Evolutionary conservation across 805 yeast species (phyloP), one percentile per base, ranked within the genome.

Genomic region (Wickerhamiella parazyma): DNA sequence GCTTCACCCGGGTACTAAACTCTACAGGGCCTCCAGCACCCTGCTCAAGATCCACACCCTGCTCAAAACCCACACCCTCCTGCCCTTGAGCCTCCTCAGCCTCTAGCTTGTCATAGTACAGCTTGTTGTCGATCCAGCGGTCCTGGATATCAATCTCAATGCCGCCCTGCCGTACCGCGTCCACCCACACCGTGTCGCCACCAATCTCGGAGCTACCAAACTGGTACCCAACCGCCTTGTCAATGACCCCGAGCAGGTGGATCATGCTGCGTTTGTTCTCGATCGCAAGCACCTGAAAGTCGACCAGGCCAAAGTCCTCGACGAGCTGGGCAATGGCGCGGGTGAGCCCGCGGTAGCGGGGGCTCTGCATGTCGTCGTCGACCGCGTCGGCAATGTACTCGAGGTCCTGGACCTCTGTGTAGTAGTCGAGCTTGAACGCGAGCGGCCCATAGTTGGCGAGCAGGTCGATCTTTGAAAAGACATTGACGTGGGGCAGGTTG

Each of bases 171-270:
- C 97, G 70, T 0, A 89, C 73, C 0, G 95, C 95, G 53, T 89
- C 95, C n/a, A 86, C 82, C 98, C 98, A 91, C 1, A 91, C 76
- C 0, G 89, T 75, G 57, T 91, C 99, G n/a, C 97, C 98, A 2
- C 96, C 95, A 6, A 89, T 70, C 53, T 91, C 99, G 24, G 86
- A 82, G 1, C 87, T 68, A 0, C 99, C 99, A 65, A 84, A 85
- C 51, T 82, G 72, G 58, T 91, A 91, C 0, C 99, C 99, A 53
- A 80, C 83, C 2, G 96, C 89, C 57, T 82, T 87, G 57, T 91
- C 99, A 8, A 91, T 75, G 1, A 75, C 67, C 12, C 80, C 69
- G 36, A 91, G 69, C 29, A 91, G 61, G 41, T 79, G 71, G 24
- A 91, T 87, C 97, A 91, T 91, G 25, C 91, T 76, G 47, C 77